Evolutionary conservation across 495 filamentous ascomycete species (phyloP), one percentile per base, ranked within the genome.

Genomic region (Penicillium ucsense): DNA sequence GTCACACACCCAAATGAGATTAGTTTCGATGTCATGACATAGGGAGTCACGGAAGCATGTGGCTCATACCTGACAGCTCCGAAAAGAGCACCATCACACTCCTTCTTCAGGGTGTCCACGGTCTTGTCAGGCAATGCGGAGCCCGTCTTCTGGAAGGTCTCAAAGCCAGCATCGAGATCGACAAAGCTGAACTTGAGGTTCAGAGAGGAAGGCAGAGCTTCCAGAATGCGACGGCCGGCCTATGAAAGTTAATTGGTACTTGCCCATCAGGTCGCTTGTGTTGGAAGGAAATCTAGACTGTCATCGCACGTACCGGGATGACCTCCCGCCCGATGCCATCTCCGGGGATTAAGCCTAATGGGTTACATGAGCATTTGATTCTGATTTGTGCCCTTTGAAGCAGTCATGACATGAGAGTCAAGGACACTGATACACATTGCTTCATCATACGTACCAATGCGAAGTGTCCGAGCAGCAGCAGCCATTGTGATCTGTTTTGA

Each of bases 301-400:
- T 20, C 20, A 20, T 20, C 20, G 20, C 48, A 58, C 68, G 50
- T 64, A 78, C 75, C 54, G 94, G 94, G 68, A 98, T 95, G 65
- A 98, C 92, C 72, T 98, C 92, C 61, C 86, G 87, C 65, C 92
- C 92, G 68, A 98, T 98, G 66, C 92, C 92, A 73, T 98, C 92
- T 64, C 92, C 92, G 65, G 92, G 88, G 59, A 97, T 95, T 62
- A 98, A 85, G 62, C 89, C 90, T 94, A 56, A 40, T 57, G 11
- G 8, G n/a, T 41, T 41, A 30, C 54, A 47, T 20, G 20, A 20
- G 20, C 20, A 20, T 20, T 2, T 20, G 20, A 20, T 20, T 20
- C 20, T 20, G 20, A 20, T 20, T 20, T 20, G 20, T 20, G 20
- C 20, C 20, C 20, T 20, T 20, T 20, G 20, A 20, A 20, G 20